Evolutionary conservation across 768 basidiomycete genomes (phyloP), one percentile per base, ranked within the genome.

Genomic region (Tephrocybe sp.): DNA sequence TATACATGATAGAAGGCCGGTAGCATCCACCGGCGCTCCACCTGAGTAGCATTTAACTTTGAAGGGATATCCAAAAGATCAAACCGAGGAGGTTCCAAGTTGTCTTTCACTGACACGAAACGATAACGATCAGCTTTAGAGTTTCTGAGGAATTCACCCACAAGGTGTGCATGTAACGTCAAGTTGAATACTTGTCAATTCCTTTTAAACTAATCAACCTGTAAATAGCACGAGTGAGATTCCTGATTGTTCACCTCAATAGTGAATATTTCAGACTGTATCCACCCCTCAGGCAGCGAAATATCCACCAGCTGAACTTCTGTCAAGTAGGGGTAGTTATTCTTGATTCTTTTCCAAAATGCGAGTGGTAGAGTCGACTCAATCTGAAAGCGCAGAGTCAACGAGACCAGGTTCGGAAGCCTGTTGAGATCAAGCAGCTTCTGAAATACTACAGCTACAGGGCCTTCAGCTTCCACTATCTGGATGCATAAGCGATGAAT

Each of bases 231-330:
- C 35, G 10, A 36, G 10, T 12, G 35, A 14, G 35, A 36, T 17
- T 30, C 30, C 17, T 48, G 14, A 13, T 32, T 41, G 6, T 16
- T 49, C 48, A 49, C 48, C 48, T 49, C 16, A 7, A 49, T 49
- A 23, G 22, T 32, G 26, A 49, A 49, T 41, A 49, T 1, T 1
- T 41, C 48, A 39, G 48, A 40, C 30, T 49, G 48, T 40, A 49
- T 49, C 48, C 48, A 49, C 16, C 41, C 38, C 12, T 39, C 38
- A 40, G 39, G 13, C 26, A 26, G 48, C 14, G 20, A 16, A 16
- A 49, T n/a, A 16, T 4, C 48, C 48, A 5, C 41, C 14, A 49
- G 35, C 41, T 49, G 22, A 4, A 49, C 14, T 32, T 34, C 48
- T 23, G 23, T 49, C 7, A 49, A 16, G 16, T 33, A 20, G 19